Evolutionary conservation across 352 stramenopile species (phyloP).

Genomic region (Elongisporangium undulatum): DNA sequence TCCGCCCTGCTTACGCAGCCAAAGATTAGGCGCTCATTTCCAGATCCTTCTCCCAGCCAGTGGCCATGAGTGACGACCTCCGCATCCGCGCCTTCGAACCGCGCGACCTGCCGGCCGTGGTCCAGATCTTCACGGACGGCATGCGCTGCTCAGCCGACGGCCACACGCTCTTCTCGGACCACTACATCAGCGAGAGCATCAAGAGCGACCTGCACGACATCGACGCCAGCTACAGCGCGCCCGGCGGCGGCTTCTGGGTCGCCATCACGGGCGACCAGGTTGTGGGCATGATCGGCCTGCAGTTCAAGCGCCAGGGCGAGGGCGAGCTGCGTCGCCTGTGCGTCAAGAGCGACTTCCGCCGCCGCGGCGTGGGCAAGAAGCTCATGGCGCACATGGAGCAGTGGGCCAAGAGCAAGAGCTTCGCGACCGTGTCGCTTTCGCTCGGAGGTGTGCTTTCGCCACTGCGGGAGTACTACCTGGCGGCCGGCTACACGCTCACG

Average conservation of each 20-base stretch:
- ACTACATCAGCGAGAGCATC: constrained; percentile 29
- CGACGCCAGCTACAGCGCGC: constrained; percentile 23
- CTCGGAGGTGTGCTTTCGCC: constrained; percentile 14
- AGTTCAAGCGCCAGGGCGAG: constrained; percentile 12
- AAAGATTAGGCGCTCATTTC: neutral
- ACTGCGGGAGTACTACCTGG: constrained; percentile 6
- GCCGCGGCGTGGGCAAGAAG: constrained; percentile 17
- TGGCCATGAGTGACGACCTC: constrained; percentile 2
- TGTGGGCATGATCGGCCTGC: constrained; percentile 14
- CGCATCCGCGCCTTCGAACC: constrained; percentile 28
- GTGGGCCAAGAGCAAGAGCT: constrained; percentile 10
- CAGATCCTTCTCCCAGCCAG: neutral
- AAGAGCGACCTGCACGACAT: constrained; percentile 29
- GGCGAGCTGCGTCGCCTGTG: constrained; percentile 26
- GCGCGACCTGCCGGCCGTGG: constrained; percentile 22
- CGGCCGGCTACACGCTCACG: constrained; percentile 7
- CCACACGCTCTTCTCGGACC: constrained; percentile 12
- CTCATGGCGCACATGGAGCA: constrained; percentile 15
- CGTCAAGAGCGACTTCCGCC: constrained; percentile 13
- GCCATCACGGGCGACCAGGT: constrained; percentile 9
- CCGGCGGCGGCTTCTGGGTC: constrained; percentile 45
- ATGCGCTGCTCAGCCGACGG: constrained; percentile 26
- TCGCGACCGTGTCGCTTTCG: constrained; percentile 8
- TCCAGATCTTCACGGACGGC: constrained; percentile 28
- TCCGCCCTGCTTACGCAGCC: neutral